These are phyloP conservation scores for Malassezia obtusa DNA, from an alignment of 1,284 basidiomycete species.

Conservation along the genomic window DNA sequence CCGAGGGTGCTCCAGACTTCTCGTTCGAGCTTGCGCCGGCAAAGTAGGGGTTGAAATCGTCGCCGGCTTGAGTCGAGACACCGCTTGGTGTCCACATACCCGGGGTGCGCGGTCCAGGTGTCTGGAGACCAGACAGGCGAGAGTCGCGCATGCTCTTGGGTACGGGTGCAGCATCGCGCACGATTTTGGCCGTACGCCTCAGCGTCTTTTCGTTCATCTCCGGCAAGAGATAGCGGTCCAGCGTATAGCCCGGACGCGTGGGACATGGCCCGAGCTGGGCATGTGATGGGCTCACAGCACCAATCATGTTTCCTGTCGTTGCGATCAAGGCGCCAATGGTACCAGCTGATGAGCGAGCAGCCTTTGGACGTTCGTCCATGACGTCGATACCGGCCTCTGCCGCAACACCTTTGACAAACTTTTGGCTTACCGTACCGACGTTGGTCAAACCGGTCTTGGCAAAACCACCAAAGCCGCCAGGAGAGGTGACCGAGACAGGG, in stretches of 20 bases:
- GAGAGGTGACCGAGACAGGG: neutral
- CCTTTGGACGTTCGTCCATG: slow-evolving; percentile 52
- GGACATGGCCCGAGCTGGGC: slow-evolving; percentile 57
- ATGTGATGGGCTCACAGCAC: slow-evolving; percentile 41
- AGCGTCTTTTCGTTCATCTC: slow-evolving; percentile 48
- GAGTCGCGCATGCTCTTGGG: slow-evolving; percentile 8
- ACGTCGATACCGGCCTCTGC: slow-evolving; percentile 37
- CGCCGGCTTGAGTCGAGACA: neutral
- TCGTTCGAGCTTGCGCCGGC: neutral
- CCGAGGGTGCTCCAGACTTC: neutral
- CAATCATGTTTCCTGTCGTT: slow-evolving; percentile 57
- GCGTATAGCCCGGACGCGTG: slow-evolving; percentile 60
- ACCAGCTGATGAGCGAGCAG: slow-evolving; percentile 57
- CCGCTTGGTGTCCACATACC: neutral
- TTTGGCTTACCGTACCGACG: slow-evolving; percentile 6
- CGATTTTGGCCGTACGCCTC: slow-evolving; percentile 40
- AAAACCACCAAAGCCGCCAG: neutral
- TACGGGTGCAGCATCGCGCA: slow-evolving; percentile 39
- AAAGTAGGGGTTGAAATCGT: slow-evolving; percentile 10
- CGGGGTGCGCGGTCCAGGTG: neutral
- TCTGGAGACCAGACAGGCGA: neutral
- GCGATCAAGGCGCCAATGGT: slow-evolving; percentile 66
- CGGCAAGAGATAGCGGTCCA: slow-evolving; percentile 55
- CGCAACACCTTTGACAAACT: slow-evolving; percentile 31
- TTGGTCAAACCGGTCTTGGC: neutral